Evolutionary conservation across 2,329 filamentous ascomycete genomes (phyloP).

Genomic region (Shiraia sp.): DNA sequence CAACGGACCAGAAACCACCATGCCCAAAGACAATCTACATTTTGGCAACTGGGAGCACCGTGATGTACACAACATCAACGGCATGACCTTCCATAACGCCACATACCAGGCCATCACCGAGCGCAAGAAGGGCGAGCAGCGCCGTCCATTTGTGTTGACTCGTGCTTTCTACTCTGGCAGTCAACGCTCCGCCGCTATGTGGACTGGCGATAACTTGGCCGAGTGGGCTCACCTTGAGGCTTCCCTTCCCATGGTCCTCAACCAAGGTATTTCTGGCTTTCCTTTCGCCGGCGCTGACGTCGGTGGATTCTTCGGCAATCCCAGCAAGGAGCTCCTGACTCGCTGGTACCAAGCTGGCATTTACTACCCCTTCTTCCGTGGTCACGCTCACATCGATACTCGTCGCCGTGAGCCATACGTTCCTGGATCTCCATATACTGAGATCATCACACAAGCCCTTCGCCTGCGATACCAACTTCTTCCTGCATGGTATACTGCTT

Average conservation of each 20-base stretch:
- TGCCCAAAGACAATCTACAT: conserved; percentile 98
- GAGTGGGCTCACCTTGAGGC: conserved; percentile 89
- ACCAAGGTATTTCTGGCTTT: conserved; percentile 88
- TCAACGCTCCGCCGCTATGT: conserved; percentile 92
- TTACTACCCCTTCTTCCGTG: conserved; percentile 98
- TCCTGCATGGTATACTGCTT: conserved; percentile 95
- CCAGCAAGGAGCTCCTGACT: conserved; percentile 84
- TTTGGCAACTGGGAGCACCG: conserved; percentile 92
- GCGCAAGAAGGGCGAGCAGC: conserved; percentile 82
- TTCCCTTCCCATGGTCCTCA: conserved; percentile 90
- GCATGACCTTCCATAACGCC: conserved; percentile 92
- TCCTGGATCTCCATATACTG: conserved; percentile 78
- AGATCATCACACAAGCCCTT: conserved; percentile 84
- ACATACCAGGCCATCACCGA: conserved; percentile 83
- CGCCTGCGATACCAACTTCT: conserved; percentile 87
- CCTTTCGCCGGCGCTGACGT: conserved; percentile 96
- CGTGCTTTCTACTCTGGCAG: conserved; percentile 90
- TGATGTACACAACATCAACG: conserved; percentile 94
- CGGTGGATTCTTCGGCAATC: conserved; percentile 97
- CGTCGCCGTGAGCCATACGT: conserved; percentile 93
- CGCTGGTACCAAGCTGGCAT: conserved; percentile 97
- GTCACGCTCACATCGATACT: conserved; percentile 94
- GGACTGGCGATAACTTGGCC: conserved; percentile 97
- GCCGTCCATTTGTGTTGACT: conserved; percentile 89
- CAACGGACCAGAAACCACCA: conserved; percentile 96